Base-by-base conservation (phyloP, 306 rosid genomes). In the Citrullus amarus region DNA sequence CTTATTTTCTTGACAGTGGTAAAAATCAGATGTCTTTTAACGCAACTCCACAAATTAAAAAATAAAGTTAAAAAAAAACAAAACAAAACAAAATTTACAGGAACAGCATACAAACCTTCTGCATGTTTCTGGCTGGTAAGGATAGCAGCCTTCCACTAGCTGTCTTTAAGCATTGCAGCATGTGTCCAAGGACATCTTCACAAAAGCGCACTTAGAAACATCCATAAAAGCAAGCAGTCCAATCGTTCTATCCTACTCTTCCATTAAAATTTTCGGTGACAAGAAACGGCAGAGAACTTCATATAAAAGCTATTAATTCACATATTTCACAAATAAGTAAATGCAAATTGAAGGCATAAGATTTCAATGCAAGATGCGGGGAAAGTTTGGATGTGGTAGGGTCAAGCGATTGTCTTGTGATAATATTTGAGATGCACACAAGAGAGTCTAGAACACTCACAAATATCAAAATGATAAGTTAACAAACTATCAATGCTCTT, bases 61-160 rank as follows among this genome's bases (percentile, higher is more conserved):
- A 22, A 14, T 25, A 1, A 25, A 25, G 28, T 25, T 25, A 25
- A 25, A 25, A 25, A 25, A 25, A 25, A 25, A 25, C 28, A 25
- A 32, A 4, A 13, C 0, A 0, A 6, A 34, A 2, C 6, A 32
- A 14, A 62, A 6, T 8, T 22, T 16, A 34, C 2, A 2, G 62
- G 20, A 15, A 32, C 30, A 62, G n/a, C 41, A 32, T 3, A 22
- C 89, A 53, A 60, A 90, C 97, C 96, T 86, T 94, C 89, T 85
- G 38, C 78, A 32, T 32, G 63, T 32, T 56, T 74, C 43, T 74
- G 63, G 78, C 30, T 53, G 1, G 63, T 53, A 51, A 74, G 17
- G 63, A 74, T 15, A 6, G 20, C 69, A 62, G 44, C 43, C 36
- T 62, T 62, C 20, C 6, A 20, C 44, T 15, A 30, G 69, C 44